Evolutionary conservation across 306 rosid genomes (phyloP), one percentile per base, ranked within the genome.

Genomic region (Quercus dentata): DNA sequence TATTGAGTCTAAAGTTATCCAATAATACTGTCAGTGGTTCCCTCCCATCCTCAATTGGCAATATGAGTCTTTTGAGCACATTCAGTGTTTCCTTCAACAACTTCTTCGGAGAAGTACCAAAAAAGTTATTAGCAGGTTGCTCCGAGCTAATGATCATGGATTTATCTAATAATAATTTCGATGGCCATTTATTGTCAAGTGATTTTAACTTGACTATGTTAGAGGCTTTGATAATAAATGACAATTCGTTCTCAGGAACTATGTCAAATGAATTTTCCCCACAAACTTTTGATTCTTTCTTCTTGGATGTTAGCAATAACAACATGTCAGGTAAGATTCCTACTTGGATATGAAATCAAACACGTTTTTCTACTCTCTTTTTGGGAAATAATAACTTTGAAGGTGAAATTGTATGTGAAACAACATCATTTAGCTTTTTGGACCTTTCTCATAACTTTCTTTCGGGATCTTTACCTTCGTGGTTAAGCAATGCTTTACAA

Each of bases 271-370:
- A 35, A 57, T 17, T 23, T 0, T 57, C 21, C 11, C 1, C 0
- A 20, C 0, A 0, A 8, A 0, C 6, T 3, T 4, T 1, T 1
- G 5, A 0, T 18, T 0, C 0, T 3, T 0, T 0, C 0, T n/a
- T 5, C 9, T 61, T 61, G 15, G 68, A 61, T 61, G 27, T 61
- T 61, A 7, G 19, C 33, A 61, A 58, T 27, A 58, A 61, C 35
- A 61, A 1, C 3, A 17, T 75, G 31, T 33, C 69, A 0, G 75
- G 75, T 2, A 33, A 12, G 23, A 33, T 77, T 69, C 44, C 44
- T 35, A 35, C 44, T 35, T 35, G 44, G 44, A 35, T 35, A 35
- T 35, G 44, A 2, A 35, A 5, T 9, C 19, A 1, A 10, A 0
- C 4, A 61, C 0, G 0, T 61, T 12, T 0, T 23, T 0, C 2